Conservation (phyloP, 345 rosid species). For the Melaleuca quinquenervia region DNA sequence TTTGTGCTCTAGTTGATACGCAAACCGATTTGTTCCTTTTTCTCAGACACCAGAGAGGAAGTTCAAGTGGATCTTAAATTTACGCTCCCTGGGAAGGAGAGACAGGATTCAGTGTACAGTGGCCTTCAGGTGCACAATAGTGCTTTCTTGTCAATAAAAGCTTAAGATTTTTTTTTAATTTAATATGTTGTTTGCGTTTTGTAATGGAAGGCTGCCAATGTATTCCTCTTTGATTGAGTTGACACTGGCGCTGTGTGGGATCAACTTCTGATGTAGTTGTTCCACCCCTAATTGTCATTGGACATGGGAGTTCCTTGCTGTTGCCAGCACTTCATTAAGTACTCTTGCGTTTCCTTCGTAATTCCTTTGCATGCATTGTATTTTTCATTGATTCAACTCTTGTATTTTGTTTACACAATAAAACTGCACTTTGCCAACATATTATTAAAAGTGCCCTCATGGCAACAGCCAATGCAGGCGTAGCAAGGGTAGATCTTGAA, state of each 20-base stretch:
- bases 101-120: constrained; percentile 86
- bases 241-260: not conserved
- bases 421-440: not conserved
- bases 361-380: not conserved
- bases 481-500: not conserved
- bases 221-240: not conserved
- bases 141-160: not conserved
- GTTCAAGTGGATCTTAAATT: constrained; percentile 57
- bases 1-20: not conserved
- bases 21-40: constrained; percentile 1
- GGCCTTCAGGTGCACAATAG: constrained; percentile 70
- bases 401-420: not conserved
- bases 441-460: not conserved
- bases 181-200: not conserved
- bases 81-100: constrained; percentile 86
- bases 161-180: not conserved
- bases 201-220: not conserved
- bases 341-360: not conserved
- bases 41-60: constrained; percentile 42
- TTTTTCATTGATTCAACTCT: not conserved
- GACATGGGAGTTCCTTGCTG: not conserved
- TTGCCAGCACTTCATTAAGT: not conserved
- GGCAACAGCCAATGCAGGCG: not conserved
- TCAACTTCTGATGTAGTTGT: not conserved
- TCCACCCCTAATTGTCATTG: not conserved